phyloP scores from a whole-genome alignment of 106 monocot genomes.

The Acanthochlamys bracteata region DNA sequence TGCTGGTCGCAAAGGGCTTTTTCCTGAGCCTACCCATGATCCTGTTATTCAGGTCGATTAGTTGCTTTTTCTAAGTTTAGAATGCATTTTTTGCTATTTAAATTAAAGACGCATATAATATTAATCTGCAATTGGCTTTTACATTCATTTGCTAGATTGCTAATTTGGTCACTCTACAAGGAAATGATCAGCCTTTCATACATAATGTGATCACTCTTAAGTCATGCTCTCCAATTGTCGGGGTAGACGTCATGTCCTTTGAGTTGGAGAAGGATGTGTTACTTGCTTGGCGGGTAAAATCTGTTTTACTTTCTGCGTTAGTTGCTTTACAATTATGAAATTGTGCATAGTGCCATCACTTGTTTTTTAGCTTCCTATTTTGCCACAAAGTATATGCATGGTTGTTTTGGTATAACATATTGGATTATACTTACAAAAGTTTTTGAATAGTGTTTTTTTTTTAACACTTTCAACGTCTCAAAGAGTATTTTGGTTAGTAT shows the following conservation, averaged over 20 bases:
- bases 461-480: too few species aligned
- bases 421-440: too few species aligned
- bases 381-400: too few species aligned
- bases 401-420: too few species aligned
- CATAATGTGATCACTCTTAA: constrained; percentile 97
- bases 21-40: constrained; percentile 96
- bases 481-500: too few species aligned
- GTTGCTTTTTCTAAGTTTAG: background rate
- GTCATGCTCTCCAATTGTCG: constrained; percentile 90
- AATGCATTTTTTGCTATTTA: too few species aligned
- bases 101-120: too few species aligned
- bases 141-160: constrained; percentile 79
- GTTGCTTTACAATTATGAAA: too few species aligned
- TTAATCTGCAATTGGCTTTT: too few species aligned
- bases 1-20: constrained; percentile 97
- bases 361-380: too few species aligned
- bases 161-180: constrained; percentile 94
- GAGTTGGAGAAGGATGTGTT: constrained; percentile 78
- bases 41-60: constrained; percentile 88
- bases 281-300: constrained; percentile 93
- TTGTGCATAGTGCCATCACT: too few species aligned
- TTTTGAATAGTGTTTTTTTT: too few species aligned
- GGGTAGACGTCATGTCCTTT: constrained; percentile 97
- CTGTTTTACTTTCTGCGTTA: background rate
- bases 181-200: constrained; percentile 68